Evolutionary conservation across 2,329 filamentous ascomycete genomes (phyloP).

Genomic region (Teratosphaeria nubilosa): DNA sequence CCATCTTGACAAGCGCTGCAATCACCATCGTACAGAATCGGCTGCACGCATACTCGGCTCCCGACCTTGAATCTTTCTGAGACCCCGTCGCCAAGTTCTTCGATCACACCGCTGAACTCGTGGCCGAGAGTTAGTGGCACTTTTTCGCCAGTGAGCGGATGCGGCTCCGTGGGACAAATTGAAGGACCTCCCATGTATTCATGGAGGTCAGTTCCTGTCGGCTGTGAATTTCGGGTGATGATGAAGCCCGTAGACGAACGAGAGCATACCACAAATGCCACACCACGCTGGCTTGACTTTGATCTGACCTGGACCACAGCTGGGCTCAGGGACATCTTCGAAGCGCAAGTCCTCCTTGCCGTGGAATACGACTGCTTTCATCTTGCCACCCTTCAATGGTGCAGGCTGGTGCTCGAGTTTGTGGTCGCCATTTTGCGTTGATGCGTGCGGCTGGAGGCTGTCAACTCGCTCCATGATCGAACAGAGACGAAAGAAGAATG

Average conservation of each 20-base stretch:
- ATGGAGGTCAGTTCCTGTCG: conserved; percentile 16
- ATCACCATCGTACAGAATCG: conserved; percentile 46
- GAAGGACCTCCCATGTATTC: conserved; percentile 27
- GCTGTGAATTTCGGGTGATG: not conserved
- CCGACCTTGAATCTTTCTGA: conserved; percentile 36
- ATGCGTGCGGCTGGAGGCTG: not conserved
- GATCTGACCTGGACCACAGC: conserved; percentile 25
- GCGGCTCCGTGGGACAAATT: conserved; percentile 39
- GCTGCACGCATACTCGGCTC: conserved; percentile 35
- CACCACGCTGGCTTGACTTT: conserved; percentile 29
- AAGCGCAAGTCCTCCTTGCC: conserved; percentile 27
- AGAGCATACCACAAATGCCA: conserved; percentile 20
- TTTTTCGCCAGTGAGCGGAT: conserved; percentile 43
- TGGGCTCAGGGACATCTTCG: conserved; percentile 25
- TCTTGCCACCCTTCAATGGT: conserved; percentile 5
- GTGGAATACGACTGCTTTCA: conserved; percentile 31
- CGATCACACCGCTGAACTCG: conserved; percentile 43
- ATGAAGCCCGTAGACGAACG: not conserved
- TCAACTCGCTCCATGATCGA: not conserved
- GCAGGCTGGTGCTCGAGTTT: conserved; percentile 2
- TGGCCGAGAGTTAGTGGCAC: conserved; percentile 45
- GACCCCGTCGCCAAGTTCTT: conserved; percentile 43
- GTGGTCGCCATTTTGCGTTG: conserved; percentile 5
- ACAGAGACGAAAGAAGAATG: not conserved
- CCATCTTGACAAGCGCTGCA: conserved; percentile 44